These are phyloP conservation scores for Boletus rubropictus DNA, from an alignment of 768 basidiomycete genomes.

Conservation along the genomic window DNA sequence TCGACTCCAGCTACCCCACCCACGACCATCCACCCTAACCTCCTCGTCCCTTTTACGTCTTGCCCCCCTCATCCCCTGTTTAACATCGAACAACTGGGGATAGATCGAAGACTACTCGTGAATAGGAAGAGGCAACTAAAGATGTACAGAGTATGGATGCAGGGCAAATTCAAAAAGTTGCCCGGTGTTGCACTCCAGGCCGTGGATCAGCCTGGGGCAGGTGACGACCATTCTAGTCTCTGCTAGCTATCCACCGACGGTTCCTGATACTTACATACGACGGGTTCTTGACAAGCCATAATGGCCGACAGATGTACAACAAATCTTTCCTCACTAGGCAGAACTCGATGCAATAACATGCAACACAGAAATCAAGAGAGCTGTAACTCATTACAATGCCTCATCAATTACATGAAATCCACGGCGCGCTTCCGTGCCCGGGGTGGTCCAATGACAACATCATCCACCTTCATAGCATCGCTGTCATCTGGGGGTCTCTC, in stretches of 20 bases:
- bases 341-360: background rate
- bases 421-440: constrained; percentile 63
- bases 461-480: constrained; percentile 7
- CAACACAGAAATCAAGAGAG: background rate
- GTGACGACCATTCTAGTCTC: background rate
- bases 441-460: constrained; percentile 23
- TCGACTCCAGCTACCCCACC: background rate
- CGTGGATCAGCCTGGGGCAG: background rate
- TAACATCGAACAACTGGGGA: constrained; percentile 74
- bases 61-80: constrained; percentile 59
- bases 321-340: background rate
- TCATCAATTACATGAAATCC: constrained; percentile 57
- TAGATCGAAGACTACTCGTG: constrained; percentile 84
- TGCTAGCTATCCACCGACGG: background rate
- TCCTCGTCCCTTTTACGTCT: constrained; percentile 24
- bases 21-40: constrained; percentile 32
- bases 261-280: background rate
- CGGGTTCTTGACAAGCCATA: background rate
- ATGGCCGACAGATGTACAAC: too few species aligned
- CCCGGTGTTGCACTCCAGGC: background rate
- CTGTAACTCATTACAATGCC: background rate
- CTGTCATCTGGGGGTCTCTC: constrained; percentile 12
- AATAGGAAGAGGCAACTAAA: constrained; percentile 92
- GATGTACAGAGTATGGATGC: constrained; percentile 98
- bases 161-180: constrained; percentile 67